A percentile compares a stretch with the other conserved stretches of the same genome.
Evolutionary conservation across 1,284 basidiomycete species (phyloP).

Genomic region (Ceraceosorus guamensis): DNA sequence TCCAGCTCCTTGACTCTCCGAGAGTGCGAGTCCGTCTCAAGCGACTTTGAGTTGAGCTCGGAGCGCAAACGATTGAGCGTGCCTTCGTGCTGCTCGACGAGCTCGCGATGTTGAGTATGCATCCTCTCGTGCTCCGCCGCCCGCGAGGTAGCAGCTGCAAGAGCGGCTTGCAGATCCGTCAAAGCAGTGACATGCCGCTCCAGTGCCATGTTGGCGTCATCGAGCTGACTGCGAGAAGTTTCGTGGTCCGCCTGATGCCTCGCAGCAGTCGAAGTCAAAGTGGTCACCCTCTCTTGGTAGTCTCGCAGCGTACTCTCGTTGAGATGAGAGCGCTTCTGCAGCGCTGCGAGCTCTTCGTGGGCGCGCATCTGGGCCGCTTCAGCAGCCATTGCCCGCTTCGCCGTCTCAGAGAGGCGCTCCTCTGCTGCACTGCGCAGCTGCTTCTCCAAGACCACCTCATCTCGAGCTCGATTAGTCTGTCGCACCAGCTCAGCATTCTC

Average conservation of each 20-base stretch:
- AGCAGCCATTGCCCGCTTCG: constrained; percentile 71
- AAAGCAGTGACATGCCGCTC: constrained; percentile 79
- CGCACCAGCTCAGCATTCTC: constrained; percentile 68
- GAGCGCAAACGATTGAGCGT: constrained; percentile 69
- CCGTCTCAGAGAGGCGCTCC: constrained; percentile 69
- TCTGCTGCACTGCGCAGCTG: constrained; percentile 65
- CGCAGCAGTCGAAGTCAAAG: constrained; percentile 67
- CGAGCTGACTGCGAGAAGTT: constrained; percentile 61
- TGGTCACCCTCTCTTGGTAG: constrained; percentile 66
- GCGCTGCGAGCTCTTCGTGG: constrained; percentile 62
- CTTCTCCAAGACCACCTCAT: constrained; percentile 57
- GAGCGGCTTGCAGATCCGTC: constrained; percentile 72
- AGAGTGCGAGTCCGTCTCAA: constrained; percentile 52
- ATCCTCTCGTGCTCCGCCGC: constrained; percentile 72
- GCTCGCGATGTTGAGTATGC: constrained; percentile 51
- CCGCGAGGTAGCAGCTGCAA: constrained; percentile 68
- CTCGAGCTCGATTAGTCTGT: constrained; percentile 53
- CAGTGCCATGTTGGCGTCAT: constrained; percentile 55
- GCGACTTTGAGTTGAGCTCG: constrained; percentile 61
- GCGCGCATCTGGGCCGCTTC: constrained; percentile 70
- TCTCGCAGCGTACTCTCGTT: constrained; percentile 70
- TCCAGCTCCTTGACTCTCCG: constrained; percentile 66
- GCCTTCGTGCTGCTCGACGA: constrained; percentile 44
- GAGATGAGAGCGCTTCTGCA: constrained; percentile 62
- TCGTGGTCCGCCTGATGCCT: constrained; percentile 74